A percentile compares a stretch with the other conserved stretches of the same genome.
Evolutionary conservation across 805 yeast species (phyloP).

Genomic region (Teunomyces barrocoloradensis): DNA sequence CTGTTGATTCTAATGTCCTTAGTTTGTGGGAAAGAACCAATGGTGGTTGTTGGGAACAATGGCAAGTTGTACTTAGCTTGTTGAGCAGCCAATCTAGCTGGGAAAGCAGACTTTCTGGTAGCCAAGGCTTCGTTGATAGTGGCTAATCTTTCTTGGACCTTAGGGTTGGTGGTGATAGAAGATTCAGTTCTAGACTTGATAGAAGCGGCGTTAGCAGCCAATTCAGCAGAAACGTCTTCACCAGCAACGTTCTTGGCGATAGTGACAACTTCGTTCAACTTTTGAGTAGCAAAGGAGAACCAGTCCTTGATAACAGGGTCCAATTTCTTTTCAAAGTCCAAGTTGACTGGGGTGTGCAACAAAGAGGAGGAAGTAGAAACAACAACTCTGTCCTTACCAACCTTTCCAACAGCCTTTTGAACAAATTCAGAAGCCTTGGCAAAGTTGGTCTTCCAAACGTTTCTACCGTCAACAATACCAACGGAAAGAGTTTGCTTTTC

Average conservation of each 20-base stretch:
- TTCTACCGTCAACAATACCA: constrained; percentile 98
- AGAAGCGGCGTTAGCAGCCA: constrained; percentile 84
- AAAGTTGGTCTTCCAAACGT: constrained; percentile 98
- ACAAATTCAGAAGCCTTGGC: constrained; percentile 81
- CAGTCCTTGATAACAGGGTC: constrained; percentile 91
- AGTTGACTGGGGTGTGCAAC: constrained; percentile 98
- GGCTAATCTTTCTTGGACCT: constrained; percentile 84
- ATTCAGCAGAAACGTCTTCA: constrained; percentile 70
- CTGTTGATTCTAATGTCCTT: constrained; percentile 98
- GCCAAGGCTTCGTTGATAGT: constrained; percentile 72
- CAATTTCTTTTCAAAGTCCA: constrained; percentile 87
- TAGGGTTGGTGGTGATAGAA: constrained; percentile 84
- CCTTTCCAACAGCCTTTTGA: constrained; percentile 75
- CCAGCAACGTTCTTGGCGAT: constrained; percentile 86
- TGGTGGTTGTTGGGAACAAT: constrained; percentile 99
- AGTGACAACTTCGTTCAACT: constrained; percentile 85
- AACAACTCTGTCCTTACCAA: constrained; percentile 82
- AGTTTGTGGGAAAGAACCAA: constrained; percentile 99
- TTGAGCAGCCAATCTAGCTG: constrained; percentile 84
- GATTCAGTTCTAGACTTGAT: constrained; percentile 84
- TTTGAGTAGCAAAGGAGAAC: constrained; percentile 98
- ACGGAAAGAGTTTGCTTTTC: constrained; percentile 81
- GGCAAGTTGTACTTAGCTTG: constrained; percentile 88
- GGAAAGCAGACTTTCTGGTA: constrained; percentile 84
- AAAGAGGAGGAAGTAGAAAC: constrained; percentile 96